Base-by-base conservation (phyloP, 2,329 filamentous ascomycete genomes). In the Sarocladiaceae sp. region DNA sequence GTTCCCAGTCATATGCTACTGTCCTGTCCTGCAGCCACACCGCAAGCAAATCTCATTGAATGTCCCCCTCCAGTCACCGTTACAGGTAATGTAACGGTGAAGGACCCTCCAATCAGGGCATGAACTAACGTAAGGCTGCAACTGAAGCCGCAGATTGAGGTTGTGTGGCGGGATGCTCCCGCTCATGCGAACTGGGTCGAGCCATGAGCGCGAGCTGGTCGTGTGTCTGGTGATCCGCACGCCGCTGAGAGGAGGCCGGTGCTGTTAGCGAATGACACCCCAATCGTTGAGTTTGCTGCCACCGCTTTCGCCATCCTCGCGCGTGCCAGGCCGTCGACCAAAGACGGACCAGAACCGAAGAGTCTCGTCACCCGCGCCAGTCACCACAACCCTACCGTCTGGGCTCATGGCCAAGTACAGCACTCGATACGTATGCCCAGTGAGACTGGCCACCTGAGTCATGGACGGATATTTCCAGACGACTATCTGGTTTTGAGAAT, bases 381-480 rank as follows among this genome's bases (percentile, higher is more conserved):
- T 98, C 11, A 97, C 93, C 16, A 98, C 87, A 3, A 88, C 86
- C 54, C 90, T 81, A 15, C 93, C 93, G 58, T 97, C 91, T 1
- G 93, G 93, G 58, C 90, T 96, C 89, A 97, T 97, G 24, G 90
- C 90, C 43, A 98, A 74, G 62, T 97, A 98, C 3, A 98, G 73
- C 11, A 98, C 93, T 58, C 93, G 85, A 65, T 94, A 97, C 1
- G 93, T 98, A 63, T 98, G 93, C 1, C 93, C 93, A 0, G 93
- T 98, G 35, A 98, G 72, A 53, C 88, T 95, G 32, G 88, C 91
- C 7, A 98, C 89, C 62, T 97, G 93, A 40, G 88, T 88, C 93
- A 98, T 97, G 53, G 85, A 90, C 1, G 93, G 93, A 59, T 98
- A 98, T 60, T 98, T 98, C 93, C 93, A 98, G 45, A 98, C 88